These are phyloP conservation scores for Geosmithia putterillii DNA, from an alignment of 2,329 filamentous ascomycete species.

Conservation along the genomic window DNA sequence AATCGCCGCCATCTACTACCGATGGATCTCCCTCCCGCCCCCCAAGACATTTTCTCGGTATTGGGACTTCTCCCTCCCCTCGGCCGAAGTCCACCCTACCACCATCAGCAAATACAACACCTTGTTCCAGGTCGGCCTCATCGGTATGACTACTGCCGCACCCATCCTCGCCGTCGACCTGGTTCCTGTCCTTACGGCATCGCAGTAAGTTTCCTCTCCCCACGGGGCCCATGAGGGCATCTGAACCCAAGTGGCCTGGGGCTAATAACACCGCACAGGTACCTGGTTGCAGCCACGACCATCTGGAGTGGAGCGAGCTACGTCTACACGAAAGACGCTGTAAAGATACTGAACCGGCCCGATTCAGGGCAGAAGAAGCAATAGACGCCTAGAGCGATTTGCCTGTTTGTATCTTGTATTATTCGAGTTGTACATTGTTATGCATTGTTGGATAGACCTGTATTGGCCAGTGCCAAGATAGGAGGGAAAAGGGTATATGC, in stretches of 20 bases:
- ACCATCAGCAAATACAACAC: constrained; percentile 89
- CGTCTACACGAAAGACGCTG: constrained; percentile 78
- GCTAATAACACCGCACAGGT: constrained; percentile 33
- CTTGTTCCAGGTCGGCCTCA: constrained; percentile 74
- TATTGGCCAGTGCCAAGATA: no score
- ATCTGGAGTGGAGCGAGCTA: constrained; percentile 92
- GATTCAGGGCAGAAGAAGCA: background rate
- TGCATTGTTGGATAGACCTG: background rate
- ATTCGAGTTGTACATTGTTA: background rate
- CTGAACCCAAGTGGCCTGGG: background rate
- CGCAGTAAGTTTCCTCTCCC: constrained; percentile 43
- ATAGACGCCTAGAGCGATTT: background rate
- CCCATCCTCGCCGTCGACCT: constrained; percentile 57
- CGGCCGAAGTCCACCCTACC: constrained; percentile 72
- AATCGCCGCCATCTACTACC: constrained; percentile 83
- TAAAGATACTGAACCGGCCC: constrained; percentile 57
- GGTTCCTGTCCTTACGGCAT: constrained; percentile 39
- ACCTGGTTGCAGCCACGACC: constrained; percentile 77
- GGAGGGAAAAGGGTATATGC: background rate
- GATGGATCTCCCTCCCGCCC: constrained; percentile 84
- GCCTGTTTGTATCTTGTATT: background rate
- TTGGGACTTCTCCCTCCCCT: constrained; percentile 93
- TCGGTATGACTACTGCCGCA: constrained; percentile 72
- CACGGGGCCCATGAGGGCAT: background rate
- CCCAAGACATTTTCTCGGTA: constrained; percentile 89